These are phyloP conservation scores for Narthecium ossifragum DNA, from an alignment of 106 monocot genomes.

Conservation along the genomic window DNA sequence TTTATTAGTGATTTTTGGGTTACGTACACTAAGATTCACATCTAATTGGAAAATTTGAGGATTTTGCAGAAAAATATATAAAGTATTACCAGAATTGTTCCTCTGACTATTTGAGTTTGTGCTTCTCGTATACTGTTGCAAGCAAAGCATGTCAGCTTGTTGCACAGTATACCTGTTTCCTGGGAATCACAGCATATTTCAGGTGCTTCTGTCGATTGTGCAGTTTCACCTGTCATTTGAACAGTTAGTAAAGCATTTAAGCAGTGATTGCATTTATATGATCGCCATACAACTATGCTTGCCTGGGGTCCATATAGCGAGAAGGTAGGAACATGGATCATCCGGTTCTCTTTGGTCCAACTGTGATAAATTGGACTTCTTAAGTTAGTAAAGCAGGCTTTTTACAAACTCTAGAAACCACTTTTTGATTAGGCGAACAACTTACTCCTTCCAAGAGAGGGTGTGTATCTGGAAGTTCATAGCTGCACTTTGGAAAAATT, in stretches of 20 bases:
- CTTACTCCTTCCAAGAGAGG: constrained; percentile 55
- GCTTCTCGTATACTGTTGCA: constrained; percentile 34
- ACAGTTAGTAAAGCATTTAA: neutral
- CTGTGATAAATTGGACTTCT: constrained; percentile 13
- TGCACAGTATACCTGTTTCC: constrained; percentile 17
- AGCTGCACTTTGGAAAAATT: too few relatives aligned
- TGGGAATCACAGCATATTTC: constrained; percentile 30
- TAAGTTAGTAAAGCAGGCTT: constrained; percentile 1
- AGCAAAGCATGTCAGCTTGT: constrained; percentile 28
- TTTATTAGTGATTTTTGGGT: too few relatives aligned
- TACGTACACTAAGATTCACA: too few relatives aligned
- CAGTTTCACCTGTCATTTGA: constrained; percentile 37
- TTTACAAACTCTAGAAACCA: neutral
- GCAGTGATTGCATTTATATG: neutral
- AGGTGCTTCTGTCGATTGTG: constrained; percentile 32
- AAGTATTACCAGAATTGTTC: constrained; percentile 50
- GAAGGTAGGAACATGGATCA: constrained; percentile 64
- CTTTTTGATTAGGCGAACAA: neutral
- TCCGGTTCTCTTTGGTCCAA: constrained; percentile 46
- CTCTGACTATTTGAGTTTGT: constrained; percentile 41
- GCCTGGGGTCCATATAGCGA: constrained; percentile 61
- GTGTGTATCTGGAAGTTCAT: constrained; percentile 75
- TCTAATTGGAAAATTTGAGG: too few relatives aligned
- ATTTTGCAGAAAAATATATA: too few relatives aligned
- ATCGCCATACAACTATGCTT: neutral